Base-by-base conservation (phyloP, 169 alveolate genomes). In the Plasmodium berghei region DNA sequence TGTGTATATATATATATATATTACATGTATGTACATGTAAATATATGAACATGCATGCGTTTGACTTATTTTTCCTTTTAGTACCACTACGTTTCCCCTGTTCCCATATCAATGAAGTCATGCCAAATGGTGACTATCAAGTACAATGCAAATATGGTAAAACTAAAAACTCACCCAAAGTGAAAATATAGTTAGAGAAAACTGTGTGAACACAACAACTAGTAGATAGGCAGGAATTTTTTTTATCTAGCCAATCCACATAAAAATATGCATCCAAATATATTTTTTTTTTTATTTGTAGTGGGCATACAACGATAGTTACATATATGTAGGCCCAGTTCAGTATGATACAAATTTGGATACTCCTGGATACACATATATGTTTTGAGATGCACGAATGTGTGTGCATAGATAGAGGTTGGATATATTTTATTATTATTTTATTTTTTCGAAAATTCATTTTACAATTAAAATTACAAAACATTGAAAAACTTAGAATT, bases 271-370 rank as follows among this genome's bases (percentile, higher is more conserved):
- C 14, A 12, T 9, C n/a, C 40, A 75, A 42, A n/a, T 49, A 42
- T 1, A 22, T n/a, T 63, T 10, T 16, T 63, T 10, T 22, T 22
- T 58, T 42, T 6, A 0, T 46, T 75, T 24, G 10, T 40, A 75
- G 89, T 75, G 89, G 89, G 89, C 89, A 6, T 75, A 63, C 75
- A 75, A 61, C 67, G 89, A 64, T 52, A 63, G 89, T 26, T 75
- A 75, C 54, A 75, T 75, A 55, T 75, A 48, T 34, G 89, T 75
- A 12, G 89, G 74, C 2, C 89, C 89, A 34, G 72, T 63, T 55
- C 89, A 75, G 56, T 56, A 75, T 28, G 54, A 62, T 8, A 67
- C 64, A 10, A 75, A 75, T 69, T 20, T 75, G 64, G 89, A 75
- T 48, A 64, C 69, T 22, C 63, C 59, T 42, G 89, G 72, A 62